Base-by-base conservation (phyloP, 257 asterid species). In the Echites panduratus region DNA sequence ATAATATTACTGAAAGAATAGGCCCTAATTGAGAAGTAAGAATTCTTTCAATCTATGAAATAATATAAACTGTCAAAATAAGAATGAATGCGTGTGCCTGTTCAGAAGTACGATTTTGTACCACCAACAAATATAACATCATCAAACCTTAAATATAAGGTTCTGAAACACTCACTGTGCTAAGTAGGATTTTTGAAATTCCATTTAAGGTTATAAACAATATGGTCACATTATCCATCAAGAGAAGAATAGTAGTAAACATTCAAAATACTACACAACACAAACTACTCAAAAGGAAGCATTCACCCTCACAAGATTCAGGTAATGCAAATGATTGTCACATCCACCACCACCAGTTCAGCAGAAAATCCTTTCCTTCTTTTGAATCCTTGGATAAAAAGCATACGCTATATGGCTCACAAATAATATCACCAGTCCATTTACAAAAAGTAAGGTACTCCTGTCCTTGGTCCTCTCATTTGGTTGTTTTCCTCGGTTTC, bases 401-500 rank as follows among this genome's bases (percentile, higher is more conserved):
- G n/a, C 58, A 48, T 63, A 1, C n/a, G n/a, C n/a, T 20, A 19
- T 65, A 24, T 61, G 68, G 38, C 66, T 75, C 64, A 73, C n/a
- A n/a, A 70, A 72, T 17, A 66, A 53, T 65, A 54, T 32, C 68
- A 50, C 20, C 68, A 65, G 35, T 68, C 70, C 76, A 56, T 69
- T 85, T 82, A 93, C 43, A 93, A 91, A 78, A 94, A 94, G 85
- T 94, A 94, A 0, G 97, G 97, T 17, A 94, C 99, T 82, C 99
- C 99, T 11, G 89, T 86, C 84, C 99, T 91, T n/a, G 97, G 99
- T 57, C 99, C 99, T 74, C 99, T 85, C 99, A 94, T 94, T 78
- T 94, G 99, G 85, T 94, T 94, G 90, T 91, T 94, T 82, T 94
- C 97, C 79, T 94, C 99, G 0, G 99, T 94, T 83, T 94, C 99